These are phyloP conservation scores for Triangularia setosa DNA, from an alignment of 2,329 filamentous ascomycete species.

Conservation along the genomic window DNA sequence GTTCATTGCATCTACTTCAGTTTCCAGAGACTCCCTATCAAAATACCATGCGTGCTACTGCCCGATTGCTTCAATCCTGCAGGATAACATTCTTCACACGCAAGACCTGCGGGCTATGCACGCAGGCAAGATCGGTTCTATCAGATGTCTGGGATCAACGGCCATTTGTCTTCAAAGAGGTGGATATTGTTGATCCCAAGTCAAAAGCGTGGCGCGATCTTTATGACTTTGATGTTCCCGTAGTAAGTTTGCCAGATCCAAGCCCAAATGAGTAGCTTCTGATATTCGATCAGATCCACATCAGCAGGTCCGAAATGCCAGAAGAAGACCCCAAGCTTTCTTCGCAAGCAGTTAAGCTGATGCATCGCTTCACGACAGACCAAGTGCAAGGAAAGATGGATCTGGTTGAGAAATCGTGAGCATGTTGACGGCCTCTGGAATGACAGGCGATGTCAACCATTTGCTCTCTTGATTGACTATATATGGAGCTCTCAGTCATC, in stretches of 20 bases:
- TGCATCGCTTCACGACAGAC: slow-evolving; percentile 69
- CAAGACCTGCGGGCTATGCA: slow-evolving; percentile 67
- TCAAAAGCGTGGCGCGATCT: slow-evolving; percentile 64
- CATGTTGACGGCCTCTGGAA: not conserved
- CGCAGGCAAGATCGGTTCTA: slow-evolving; percentile 63
- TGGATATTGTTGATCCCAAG: slow-evolving; percentile 63
- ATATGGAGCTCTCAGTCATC: not conserved
- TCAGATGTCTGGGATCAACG: slow-evolving; percentile 63
- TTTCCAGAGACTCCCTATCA: not conserved
- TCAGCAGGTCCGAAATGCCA: slow-evolving; percentile 53
- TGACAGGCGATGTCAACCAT: not conserved
- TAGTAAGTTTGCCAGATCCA: slow-evolving; percentile 48
- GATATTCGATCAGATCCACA: slow-evolving; percentile 46
- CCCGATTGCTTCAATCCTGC: slow-evolving; percentile 49
- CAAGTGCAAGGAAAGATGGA: slow-evolving; percentile 69
- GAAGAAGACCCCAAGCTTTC: slow-evolving; percentile 53
- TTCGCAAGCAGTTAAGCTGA: slow-evolving; percentile 63
- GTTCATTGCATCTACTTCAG: not conserved
- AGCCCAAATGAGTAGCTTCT: not conserved
- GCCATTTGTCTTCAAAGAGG: slow-evolving; percentile 65
- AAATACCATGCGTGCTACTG: slow-evolving; percentile 47
- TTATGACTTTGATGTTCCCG: slow-evolving; percentile 79
- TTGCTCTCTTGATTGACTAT: not conserved
- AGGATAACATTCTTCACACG: slow-evolving; percentile 74
- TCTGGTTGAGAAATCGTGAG: slow-evolving; percentile 39